Base-by-base conservation (phyloP, 768 basidiomycete species). In the Panus rudis region DNA sequence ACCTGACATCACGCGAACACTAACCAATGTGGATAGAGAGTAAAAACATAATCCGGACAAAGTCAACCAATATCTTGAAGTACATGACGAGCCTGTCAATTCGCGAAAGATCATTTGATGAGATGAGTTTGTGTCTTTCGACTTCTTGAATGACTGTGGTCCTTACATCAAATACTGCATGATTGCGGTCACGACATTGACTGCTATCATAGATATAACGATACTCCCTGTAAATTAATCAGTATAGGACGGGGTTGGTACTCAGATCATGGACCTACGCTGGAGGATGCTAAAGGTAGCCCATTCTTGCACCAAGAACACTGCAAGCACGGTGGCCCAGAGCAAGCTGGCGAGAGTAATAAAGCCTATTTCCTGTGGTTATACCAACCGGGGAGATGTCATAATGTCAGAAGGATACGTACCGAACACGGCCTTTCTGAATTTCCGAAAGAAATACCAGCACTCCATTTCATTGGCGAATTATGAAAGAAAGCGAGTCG, bases 141-240 rank as follows among this genome's bases (percentile, higher is more conserved):
- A 8, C 11, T 12, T 14, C 8, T 3, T 3, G 22, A 23, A 25
- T 12, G 1, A 13, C n/a, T 13, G 16, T 6, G 3, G 3, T 6
- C 41, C 56, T 34, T 30, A 60, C 58, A 60, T 60, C 31, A 60
- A 52, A 42, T 60, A 60, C 35, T 55, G 37, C 25, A 56, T 39
- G 3, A 60, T n/a, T 19, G 56, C 49, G 6, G 54, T 50, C 26
- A 55, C 24, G 0, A 28, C 41, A 41, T 57, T 53, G 23, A 51
- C 50, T 16, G 37, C 41, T 14, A 60, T 58, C 16, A 54, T 34
- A 25, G 46, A 38, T 0, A 60, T 39, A 3, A 56, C 39, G 31
- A 53, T 52, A 16, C 46, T 43, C 26, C 56, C 58, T 60, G 24
- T 4, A 5, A 6, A 3, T 19, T 13, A 10, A 5, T 20, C 13